These are phyloP conservation scores for Fraxinus sp. DNA, from an alignment of 305 asterid species.

Conservation along the genomic window DNA sequence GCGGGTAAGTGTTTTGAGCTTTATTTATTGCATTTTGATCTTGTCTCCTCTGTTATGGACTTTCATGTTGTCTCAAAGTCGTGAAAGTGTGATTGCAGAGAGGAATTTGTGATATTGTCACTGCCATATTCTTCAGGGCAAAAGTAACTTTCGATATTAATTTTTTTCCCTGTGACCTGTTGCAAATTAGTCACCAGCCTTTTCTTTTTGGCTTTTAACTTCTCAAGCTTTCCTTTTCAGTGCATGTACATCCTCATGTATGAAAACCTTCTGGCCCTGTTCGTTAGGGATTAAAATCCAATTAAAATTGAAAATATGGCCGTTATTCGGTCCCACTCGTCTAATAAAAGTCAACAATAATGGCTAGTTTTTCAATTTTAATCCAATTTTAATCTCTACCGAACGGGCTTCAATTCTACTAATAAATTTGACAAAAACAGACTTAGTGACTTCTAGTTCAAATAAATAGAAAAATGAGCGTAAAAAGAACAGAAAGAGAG, in stretches of 20 bases:
- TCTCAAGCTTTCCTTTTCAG: neutral
- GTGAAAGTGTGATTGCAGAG: neutral
- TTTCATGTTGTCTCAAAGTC: constrained; percentile 4
- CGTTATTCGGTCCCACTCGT: no score
- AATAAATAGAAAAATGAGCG: neutral
- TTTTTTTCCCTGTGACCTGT: neutral
- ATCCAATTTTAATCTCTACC: no score
- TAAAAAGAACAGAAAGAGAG: neutral
- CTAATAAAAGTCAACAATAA: no score
- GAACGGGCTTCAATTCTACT: neutral
- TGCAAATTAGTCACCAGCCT: neutral
- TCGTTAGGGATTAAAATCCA: no score
- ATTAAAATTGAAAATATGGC: no score
- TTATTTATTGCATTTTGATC: constrained; percentile 1
- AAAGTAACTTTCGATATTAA: neutral
- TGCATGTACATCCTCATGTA: neutral
- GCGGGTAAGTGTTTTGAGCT: constrained; percentile 39
- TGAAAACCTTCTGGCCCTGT: neutral
- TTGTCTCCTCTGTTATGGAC: constrained; percentile 16
- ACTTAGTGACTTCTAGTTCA: neutral
- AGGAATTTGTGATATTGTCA: neutral
- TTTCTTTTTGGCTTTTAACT: neutral
- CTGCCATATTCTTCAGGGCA: neutral
- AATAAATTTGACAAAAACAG: neutral
- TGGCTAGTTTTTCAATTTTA: no score